Percentiles rank a stretch among this genome's conserved stretches.
These are phyloP conservation scores for Debaryomycetaceae sp. DNA, from an alignment of 1,139 yeast species.

Conservation along the genomic window DNA sequence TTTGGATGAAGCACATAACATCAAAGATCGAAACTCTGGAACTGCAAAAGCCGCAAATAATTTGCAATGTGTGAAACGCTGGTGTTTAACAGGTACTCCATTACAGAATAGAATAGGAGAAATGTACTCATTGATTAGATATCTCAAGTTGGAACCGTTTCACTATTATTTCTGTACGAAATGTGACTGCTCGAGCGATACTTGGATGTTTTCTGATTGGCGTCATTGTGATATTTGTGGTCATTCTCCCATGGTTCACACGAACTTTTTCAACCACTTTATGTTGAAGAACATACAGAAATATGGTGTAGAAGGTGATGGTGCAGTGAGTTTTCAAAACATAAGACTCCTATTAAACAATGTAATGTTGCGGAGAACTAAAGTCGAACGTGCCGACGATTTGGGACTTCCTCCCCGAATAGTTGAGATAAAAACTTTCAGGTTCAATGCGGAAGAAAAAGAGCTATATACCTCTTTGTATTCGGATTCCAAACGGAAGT, in stretches of 20 bases:
- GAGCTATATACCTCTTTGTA: constrained; percentile 86
- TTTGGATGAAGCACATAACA: constrained; percentile 95
- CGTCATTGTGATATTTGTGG: constrained; percentile 84
- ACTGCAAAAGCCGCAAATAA: constrained; percentile 89
- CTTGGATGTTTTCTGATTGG: constrained; percentile 82
- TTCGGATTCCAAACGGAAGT: constrained; percentile 80
- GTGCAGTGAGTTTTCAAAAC: constrained; percentile 71
- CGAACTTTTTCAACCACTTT: constrained; percentile 92
- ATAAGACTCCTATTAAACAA: constrained; percentile 70
- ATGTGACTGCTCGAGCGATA: constrained; percentile 76
- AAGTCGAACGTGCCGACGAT: constrained; percentile 94
- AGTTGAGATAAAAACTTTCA: constrained; percentile 81
- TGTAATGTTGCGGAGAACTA: constrained; percentile 90
- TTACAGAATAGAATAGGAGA: constrained; percentile 95
- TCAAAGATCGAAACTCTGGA: constrained; percentile 89
- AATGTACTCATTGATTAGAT: constrained; percentile 84
- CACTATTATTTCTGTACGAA: constrained; percentile 86
- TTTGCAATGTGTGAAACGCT: constrained; percentile 66
- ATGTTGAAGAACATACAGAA: constrained; percentile 89
- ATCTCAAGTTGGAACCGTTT: constrained; percentile 79
- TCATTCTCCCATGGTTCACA: constrained; percentile 91
- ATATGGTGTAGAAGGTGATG: constrained; percentile 77
- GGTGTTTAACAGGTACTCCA: constrained; percentile 96
- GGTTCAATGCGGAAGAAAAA: constrained; percentile 89
- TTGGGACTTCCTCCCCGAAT: constrained; percentile 93